Evolutionary conservation across 2,329 filamentous ascomycete species (phyloP).

Genomic region (Cladosporium colombiae): DNA sequence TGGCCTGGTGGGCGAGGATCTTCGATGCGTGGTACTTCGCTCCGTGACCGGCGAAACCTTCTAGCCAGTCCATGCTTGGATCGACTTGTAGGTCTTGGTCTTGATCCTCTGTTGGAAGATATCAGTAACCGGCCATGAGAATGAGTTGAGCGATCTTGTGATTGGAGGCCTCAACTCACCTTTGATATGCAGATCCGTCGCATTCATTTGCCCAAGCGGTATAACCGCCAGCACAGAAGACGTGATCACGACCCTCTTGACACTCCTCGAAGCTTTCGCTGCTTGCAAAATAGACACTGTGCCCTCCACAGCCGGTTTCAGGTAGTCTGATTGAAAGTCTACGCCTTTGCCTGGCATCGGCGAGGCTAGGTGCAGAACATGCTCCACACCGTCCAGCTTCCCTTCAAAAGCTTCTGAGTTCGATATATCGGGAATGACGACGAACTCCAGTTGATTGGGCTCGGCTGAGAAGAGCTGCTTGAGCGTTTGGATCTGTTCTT

Average conservation of each 20-base stretch:
- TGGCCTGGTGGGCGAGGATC: constrained; percentile 34
- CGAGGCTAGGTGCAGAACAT: constrained; percentile 36
- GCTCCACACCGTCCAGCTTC: constrained; percentile 28
- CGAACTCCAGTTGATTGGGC: constrained; percentile 22
- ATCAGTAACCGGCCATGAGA: background rate
- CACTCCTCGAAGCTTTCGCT: constrained; percentile 27
- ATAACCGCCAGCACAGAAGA: constrained; percentile 27
- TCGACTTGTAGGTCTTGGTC: background rate
- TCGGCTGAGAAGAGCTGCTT: background rate
- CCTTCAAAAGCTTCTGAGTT: constrained; percentile 23
- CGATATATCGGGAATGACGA: constrained; percentile 25
- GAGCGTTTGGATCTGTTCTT: constrained; percentile 18
- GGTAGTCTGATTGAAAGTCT: constrained; percentile 27
- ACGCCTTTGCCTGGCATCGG: constrained; percentile 28
- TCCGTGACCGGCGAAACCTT: constrained; percentile 26
- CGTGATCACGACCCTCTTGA: constrained; percentile 35
- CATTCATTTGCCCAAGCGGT: constrained; percentile 21
- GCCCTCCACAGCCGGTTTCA: constrained; percentile 34
- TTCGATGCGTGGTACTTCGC: constrained; percentile 25
- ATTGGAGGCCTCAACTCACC: background rate
- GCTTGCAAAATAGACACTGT: constrained; percentile 30
- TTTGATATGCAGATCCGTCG: background rate
- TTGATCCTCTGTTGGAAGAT: background rate
- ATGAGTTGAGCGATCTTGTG: background rate
- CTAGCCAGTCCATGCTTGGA: background rate